Evolutionary conservation across 495 filamentous ascomycete species (phyloP).

Genomic region (Achaetomiella virescens): DNA sequence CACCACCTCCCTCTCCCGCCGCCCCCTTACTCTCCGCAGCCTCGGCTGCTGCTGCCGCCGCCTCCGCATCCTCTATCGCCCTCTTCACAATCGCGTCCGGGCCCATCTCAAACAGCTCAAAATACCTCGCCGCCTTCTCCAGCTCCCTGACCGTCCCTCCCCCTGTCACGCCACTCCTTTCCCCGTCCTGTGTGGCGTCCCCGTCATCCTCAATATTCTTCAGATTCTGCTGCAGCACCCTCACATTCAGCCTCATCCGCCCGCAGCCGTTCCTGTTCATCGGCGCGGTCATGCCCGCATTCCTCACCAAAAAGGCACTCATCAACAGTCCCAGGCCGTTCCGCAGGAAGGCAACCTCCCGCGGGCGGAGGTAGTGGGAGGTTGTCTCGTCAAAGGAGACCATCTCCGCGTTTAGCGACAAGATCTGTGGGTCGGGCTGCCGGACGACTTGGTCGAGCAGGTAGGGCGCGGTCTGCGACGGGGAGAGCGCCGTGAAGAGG

Average conservation of each 20-base stretch:
- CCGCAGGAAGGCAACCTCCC: conserved; percentile 63
- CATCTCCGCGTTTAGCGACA: conserved; percentile 72
- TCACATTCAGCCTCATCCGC: conserved; percentile 81
- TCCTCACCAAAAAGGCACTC: conserved; percentile 39
- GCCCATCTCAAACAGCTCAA: conserved; percentile 71
- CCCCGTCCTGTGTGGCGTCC: too few species aligned
- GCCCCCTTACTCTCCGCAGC: conserved; percentile 29
- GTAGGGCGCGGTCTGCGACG: conserved; percentile 52
- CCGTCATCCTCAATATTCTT: conserved; percentile 68
- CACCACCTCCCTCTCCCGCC: conserved; percentile 60
- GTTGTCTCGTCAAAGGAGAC: conserved; percentile 78
- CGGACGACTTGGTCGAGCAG: conserved; percentile 68
- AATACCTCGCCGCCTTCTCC: conserved; percentile 65
- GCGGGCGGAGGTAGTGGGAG: conserved; percentile 58
- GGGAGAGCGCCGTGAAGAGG: conserved; percentile 48
- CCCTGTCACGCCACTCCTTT: too few species aligned
- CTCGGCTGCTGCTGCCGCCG: too few species aligned
- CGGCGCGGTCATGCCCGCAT: conserved; percentile 40
- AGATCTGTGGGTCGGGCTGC: conserved; percentile 70
- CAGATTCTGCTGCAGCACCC: conserved; percentile 91
- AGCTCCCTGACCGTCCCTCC: conserved; percentile 57
- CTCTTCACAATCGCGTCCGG: conserved; percentile 61
- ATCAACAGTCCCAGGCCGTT: conserved; percentile 54
- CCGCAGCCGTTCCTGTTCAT: conserved; percentile 59
- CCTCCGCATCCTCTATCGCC: conserved; percentile 49